Evolutionary conservation across 2,329 filamentous ascomycete genomes (phyloP).

Genomic region (Cladosporium austrohemisphaericum): DNA sequence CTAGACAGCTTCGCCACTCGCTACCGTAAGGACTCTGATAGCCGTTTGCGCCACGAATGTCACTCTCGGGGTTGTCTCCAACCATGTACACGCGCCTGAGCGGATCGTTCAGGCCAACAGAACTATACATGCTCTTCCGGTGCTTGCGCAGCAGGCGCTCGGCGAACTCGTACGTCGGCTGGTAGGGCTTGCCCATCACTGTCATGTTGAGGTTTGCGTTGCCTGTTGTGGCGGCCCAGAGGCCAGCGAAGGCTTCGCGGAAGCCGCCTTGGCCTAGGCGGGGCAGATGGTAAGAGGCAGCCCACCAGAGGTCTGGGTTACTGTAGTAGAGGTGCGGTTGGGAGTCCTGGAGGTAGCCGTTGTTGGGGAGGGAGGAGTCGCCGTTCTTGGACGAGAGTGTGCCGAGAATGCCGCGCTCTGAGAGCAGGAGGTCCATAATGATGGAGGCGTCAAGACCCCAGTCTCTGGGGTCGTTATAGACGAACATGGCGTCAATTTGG

Average conservation of each 20-base stretch:
- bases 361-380: conserved; percentile 59
- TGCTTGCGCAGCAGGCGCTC: conserved; percentile 67
- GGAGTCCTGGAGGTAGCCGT: conserved; percentile 75
- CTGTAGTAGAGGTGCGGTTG: conserved; percentile 83
- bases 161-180: conserved; percentile 76
- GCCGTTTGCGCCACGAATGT: conserved; percentile 81
- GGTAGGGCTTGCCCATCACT: conserved; percentile 78
- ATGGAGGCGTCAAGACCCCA: conserved; percentile 89
- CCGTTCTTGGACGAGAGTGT: conserved; percentile 74
- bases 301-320: conserved; percentile 89
- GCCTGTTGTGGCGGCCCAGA: conserved; percentile 71
- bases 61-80: conserved; percentile 69
- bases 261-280: conserved; percentile 91
- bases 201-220: conserved; percentile 39
- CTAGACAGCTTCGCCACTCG: conserved; percentile 73
- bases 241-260: conserved; percentile 71
- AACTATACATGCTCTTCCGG: conserved; percentile 48
- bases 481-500: conserved; percentile 84
- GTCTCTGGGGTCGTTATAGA: conserved; percentile 94
- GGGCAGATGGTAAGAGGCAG: conserved; percentile 76
- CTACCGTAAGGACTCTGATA: conserved; percentile 64
- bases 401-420: conserved; percentile 71
- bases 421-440: conserved; percentile 78
- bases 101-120: conserved; percentile 35
- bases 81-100: conserved; percentile 86